Evolutionary conservation across 2,329 filamentous ascomycete genomes (phyloP), one percentile per base, ranked within the genome.

Genomic region (Talaromyces funiculosus): DNA sequence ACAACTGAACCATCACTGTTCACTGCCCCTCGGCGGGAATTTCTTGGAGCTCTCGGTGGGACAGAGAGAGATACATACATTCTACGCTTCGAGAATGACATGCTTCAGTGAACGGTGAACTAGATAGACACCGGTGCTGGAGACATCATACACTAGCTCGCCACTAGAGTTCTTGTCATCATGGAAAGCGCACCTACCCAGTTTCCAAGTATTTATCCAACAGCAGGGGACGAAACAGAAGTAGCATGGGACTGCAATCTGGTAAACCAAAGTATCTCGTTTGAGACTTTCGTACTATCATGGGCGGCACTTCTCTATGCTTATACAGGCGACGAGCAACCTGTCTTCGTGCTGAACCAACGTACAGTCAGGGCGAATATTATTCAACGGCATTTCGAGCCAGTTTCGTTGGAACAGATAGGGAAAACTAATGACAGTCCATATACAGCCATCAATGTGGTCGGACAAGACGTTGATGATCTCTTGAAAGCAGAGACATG

Each of bases 241-340:
- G 7, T 64, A 47, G 47, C 63, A 57, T 68, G 67, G 64, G 45
- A 12, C 60, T 60, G 49, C 61, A 55, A 66, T 64, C 61, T 60
- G 38, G 64, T 67, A 61, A 58, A 60, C 4, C 42, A 38, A 24
- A 55, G 47, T 45, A 62, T 68, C 49, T 62, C 68, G 16, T 29
- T 63, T 9, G 60, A 70, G 37, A 37, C 67, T 4, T 38, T 68
- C 16, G 66, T 64, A 8, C 47, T 67, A 53, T 66, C 67, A 40
- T 75, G 73, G 72, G 72, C 71, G 29, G 24, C 61, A 3, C 63
- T 73, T 18, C 63, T 75, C 51, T 63, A 64, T 43, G 63, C 65
- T 33, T 69, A 71, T 53, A 74, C 72, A n/a, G 67, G 66, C 33
- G 68, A 73, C 37, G 68, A 73, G 53, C 62, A 49, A 29, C 72